Evolutionary conservation across 371 early-diverging fungal genomes (phyloP).

Genomic region (Syncephalis fuscata): DNA sequence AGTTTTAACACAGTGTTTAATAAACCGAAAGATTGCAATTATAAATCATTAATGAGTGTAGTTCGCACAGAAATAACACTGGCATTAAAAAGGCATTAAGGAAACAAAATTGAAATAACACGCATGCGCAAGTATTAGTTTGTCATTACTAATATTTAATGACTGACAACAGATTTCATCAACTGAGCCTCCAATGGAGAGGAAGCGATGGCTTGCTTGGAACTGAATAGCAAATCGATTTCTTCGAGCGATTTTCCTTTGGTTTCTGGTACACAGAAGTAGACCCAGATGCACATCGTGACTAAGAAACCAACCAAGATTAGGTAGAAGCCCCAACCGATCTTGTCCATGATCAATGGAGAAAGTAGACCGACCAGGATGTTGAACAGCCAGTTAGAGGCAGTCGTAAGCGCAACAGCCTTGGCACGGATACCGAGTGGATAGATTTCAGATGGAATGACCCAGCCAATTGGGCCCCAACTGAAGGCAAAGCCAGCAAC

Average conservation of each 20-base stretch:
- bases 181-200: no score
- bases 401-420: constrained; percentile 72
- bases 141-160: no score
- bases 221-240: constrained; percentile 45
- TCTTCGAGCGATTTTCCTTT: constrained; percentile 60
- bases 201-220: background rate
- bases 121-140: no score
- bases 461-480: constrained; percentile 88
- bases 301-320: constrained; percentile 43
- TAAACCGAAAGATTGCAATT: no score
- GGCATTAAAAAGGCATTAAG: no score
- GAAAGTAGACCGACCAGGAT: constrained; percentile 42
- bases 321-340: constrained; percentile 20
- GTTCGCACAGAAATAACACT: no score
- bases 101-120: no score
- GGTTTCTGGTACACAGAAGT: constrained; percentile 69
- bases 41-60: no score
- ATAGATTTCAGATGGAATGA: constrained; percentile 73
- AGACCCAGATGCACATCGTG: constrained; percentile 32
- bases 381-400: constrained; percentile 80
- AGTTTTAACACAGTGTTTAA: no score
- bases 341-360: constrained; percentile 34
- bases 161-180: no score
- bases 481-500: constrained; percentile 64
- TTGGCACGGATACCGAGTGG: constrained; percentile 42